A percentile compares a stretch with the other conserved stretches of the same genome.
Evolutionary conservation across 768 basidiomycete species (phyloP).

Genomic region (Symmetrospora coprosmae): DNA sequence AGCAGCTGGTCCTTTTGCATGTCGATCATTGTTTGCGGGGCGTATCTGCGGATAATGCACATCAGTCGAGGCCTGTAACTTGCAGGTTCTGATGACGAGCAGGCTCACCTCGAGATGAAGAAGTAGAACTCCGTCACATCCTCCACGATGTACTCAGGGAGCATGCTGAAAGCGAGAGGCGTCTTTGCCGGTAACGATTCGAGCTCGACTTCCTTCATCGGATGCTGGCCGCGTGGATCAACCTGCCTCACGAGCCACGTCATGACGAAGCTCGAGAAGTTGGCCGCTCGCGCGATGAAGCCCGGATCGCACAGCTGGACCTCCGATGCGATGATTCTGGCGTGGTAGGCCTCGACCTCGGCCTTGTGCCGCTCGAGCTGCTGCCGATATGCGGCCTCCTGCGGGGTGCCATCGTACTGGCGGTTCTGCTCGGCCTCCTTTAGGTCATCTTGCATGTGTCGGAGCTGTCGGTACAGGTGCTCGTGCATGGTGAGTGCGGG

Average conservation of each 20-base stretch:
- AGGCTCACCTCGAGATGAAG: constrained; percentile 60
- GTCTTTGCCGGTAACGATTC: constrained; percentile 68
- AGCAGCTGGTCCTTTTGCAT: constrained; percentile 74
- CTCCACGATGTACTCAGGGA: constrained; percentile 88
- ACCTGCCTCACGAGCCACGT: constrained; percentile 85
- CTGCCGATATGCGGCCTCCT: constrained; percentile 62
- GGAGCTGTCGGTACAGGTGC: constrained; percentile 37
- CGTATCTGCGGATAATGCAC: constrained; percentile 28
- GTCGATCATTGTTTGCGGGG: constrained; percentile 65
- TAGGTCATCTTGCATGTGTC: constrained; percentile 54
- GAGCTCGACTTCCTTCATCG: constrained; percentile 50
- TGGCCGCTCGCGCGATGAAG: constrained; percentile 58
- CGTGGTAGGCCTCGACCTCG: constrained; percentile 32
- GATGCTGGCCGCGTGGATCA: constrained; percentile 66
- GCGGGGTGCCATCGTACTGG: constrained; percentile 61
- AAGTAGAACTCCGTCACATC: constrained; percentile 80
- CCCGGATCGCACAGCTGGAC: constrained; percentile 78
- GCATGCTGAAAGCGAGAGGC: constrained; percentile 64
- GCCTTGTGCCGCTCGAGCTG: constrained; percentile 65
- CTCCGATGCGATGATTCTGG: constrained; percentile 54
- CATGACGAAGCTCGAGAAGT: constrained; percentile 77
- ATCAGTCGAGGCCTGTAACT: not conserved
- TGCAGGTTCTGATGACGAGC: not conserved
- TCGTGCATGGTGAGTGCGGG: constrained; percentile 64
- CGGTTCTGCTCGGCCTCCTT: constrained; percentile 62